Percentiles rank a stretch among this genome's conserved stretches.
Conservation (phyloP, 495 filamentous ascomycete species). For the Parachaetomium inaequale region DNA sequence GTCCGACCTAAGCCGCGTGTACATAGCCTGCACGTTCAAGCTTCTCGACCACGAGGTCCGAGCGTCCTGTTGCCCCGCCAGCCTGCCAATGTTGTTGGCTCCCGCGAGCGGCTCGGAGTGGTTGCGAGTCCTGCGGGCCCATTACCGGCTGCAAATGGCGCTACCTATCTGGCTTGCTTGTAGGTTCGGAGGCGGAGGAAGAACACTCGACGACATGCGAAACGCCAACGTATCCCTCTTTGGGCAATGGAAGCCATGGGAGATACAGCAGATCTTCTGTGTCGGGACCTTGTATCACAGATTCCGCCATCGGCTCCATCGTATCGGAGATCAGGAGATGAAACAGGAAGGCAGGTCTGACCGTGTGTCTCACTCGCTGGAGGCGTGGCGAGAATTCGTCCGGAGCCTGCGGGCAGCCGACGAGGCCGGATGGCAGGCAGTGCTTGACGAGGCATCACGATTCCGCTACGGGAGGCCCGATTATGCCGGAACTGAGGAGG, state of each 20-base stretch:
- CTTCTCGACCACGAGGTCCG: not conserved
- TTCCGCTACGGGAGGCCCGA: too few relatives aligned
- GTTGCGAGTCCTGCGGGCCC: not conserved
- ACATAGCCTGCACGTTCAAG: not conserved
- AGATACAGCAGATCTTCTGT: not conserved
- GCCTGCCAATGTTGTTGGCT: not conserved
- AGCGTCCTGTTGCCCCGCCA: not conserved
- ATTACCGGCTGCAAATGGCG: not conserved
- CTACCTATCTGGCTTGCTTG: not conserved
- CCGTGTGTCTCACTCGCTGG: not conserved
- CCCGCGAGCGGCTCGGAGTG: not conserved
- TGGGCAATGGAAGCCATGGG: not conserved
- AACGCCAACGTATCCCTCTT: not conserved
- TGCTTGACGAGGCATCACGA: not conserved
- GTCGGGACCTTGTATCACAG: not conserved
- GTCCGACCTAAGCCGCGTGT: not conserved
- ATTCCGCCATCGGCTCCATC: not conserved
- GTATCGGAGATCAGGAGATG: not conserved
- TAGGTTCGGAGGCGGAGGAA: not conserved
- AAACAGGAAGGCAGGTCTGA: not conserved
- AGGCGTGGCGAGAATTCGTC: not conserved
- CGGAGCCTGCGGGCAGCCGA: not conserved
- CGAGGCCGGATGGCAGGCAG: not conserved
- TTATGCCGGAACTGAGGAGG: not conserved
- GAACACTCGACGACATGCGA: not conserved